Conservation (phyloP, 306 rosid species). For the Lathyrus oleraceus region DNA sequence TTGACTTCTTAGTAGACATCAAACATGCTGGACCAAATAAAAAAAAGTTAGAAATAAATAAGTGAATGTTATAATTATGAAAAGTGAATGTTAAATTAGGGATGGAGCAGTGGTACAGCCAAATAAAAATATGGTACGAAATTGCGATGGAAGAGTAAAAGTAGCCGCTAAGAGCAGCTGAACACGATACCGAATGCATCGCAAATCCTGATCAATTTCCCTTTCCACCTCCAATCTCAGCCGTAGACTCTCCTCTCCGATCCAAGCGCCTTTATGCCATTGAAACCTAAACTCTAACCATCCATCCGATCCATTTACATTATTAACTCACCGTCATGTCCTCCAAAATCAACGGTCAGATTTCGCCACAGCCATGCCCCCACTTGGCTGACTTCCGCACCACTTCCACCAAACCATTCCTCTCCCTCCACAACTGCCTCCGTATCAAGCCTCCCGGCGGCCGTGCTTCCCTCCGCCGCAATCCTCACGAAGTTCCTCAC, state of each 20-base stretch:
- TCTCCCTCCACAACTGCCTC: slow-evolving; percentile 73
- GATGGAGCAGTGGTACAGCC: too few relatives aligned
- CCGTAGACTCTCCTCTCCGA: slow-evolving; percentile 52
- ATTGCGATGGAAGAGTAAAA: background rate
- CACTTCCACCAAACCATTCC: slow-evolving; percentile 74
- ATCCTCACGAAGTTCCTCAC: slow-evolving; percentile 66
- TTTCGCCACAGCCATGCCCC: slow-evolving; percentile 64
- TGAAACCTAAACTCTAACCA: slow-evolving; percentile 49
- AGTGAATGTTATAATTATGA: too few relatives aligned
- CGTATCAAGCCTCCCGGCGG: slow-evolving; percentile 77
- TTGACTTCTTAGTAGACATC: too few relatives aligned
- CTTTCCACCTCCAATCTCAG: slow-evolving; percentile 50
- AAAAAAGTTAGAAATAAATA: too few relatives aligned
- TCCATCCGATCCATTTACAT: slow-evolving; percentile 37
- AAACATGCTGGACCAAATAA: too few relatives aligned
- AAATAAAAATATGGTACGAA: background rate
- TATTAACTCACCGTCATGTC: slow-evolving; percentile 57
- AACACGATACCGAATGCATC: background rate
- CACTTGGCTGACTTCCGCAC: slow-evolving; percentile 76
- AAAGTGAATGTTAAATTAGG: too few relatives aligned
- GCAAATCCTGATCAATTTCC: slow-evolving; percentile 37
- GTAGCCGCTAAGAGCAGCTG: background rate
- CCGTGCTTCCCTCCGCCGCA: slow-evolving; percentile 80
- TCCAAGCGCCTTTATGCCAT: slow-evolving; percentile 47
- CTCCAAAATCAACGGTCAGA: slow-evolving; percentile 66